These are phyloP conservation scores for Crithidia sp. DNA, from an alignment of 208 protist genomes.

Conservation along the genomic window DNA sequence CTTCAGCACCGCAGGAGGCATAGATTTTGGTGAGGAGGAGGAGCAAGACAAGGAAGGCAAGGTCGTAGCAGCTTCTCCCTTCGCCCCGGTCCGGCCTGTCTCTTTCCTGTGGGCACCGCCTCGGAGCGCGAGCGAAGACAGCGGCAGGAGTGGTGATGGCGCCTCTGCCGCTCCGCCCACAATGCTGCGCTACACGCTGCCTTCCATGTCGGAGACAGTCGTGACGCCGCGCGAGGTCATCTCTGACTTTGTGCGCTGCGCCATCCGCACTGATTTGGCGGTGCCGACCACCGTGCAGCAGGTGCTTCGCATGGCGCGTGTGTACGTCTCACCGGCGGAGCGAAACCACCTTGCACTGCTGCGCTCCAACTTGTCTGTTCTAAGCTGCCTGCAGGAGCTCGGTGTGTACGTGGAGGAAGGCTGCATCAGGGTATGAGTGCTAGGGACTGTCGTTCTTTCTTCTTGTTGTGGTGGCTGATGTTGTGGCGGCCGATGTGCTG, in stretches of 20 bases:
- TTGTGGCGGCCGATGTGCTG: no score
- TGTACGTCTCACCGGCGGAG: constrained; percentile 74
- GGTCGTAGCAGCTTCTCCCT: background rate
- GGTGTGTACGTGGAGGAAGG: constrained; percentile 56
- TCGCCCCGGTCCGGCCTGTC: constrained; percentile 21
- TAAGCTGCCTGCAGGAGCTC: constrained; percentile 49
- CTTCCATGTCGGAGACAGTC: constrained; percentile 32
- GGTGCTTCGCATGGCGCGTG: constrained; percentile 70
- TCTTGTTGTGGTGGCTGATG: background rate
- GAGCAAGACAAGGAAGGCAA: background rate
- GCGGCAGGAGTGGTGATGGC: no score
- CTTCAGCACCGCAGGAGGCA: constrained; percentile 5
- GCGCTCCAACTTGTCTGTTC: constrained; percentile 61
- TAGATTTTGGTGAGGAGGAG: background rate
- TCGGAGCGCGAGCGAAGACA: background rate
- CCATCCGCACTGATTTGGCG: constrained; percentile 54
- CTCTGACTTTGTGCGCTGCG: constrained; percentile 78
- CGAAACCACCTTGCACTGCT: constrained; percentile 68
- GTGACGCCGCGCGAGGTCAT: constrained; percentile 73
- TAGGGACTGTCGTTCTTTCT: background rate
- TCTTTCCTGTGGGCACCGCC: constrained; percentile 26
- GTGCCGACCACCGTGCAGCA: constrained; percentile 73
- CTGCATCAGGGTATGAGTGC: constrained; percentile 16
- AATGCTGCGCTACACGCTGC: constrained; percentile 18
- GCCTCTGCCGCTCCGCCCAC: background rate